Conservation (phyloP, 2,329 filamentous ascomycete species). For the Cercospora janseana region DNA sequence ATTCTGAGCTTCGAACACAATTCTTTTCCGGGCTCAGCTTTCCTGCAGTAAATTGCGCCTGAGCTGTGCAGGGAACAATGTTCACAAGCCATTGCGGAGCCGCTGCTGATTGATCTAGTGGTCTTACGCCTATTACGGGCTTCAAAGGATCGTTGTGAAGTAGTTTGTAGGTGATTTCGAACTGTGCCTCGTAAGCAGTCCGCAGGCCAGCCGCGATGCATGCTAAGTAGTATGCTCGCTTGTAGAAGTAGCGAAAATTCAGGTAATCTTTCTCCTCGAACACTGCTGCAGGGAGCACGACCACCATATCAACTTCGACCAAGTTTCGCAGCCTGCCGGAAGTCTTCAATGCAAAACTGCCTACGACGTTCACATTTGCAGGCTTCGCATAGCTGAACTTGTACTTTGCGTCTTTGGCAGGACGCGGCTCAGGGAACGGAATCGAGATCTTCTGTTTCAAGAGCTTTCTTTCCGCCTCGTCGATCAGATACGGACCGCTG, state of each 20-base stretch:
- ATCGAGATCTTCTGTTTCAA: slow-evolving; percentile 69
- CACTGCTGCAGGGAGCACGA: slow-evolving; percentile 74
- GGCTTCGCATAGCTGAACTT: slow-evolving; percentile 77
- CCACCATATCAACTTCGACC: slow-evolving; percentile 73
- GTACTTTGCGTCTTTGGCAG: slow-evolving; percentile 73
- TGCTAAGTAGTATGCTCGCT: slow-evolving; percentile 86
- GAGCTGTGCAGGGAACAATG: slow-evolving; percentile 72
- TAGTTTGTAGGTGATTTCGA: slow-evolving; percentile 34
- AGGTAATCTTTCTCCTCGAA: slow-evolving; percentile 95
- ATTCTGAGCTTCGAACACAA: slow-evolving; percentile 58
- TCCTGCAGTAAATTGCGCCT: slow-evolving; percentile 64
- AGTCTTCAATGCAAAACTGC: slow-evolving; percentile 77
- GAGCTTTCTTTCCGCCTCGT: slow-evolving; percentile 65
- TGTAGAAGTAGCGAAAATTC: slow-evolving; percentile 91
- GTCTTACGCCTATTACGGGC: slow-evolving; percentile 59
- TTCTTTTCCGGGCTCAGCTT: slow-evolving; percentile 71
- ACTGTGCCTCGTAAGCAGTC: slow-evolving; percentile 61
- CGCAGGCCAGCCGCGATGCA: slow-evolving; percentile 72
- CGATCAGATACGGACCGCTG: slow-evolving; percentile 52
- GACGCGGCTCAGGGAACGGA: slow-evolving; percentile 80
- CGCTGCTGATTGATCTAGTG: slow-evolving; percentile 24
- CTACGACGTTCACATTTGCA: slow-evolving; percentile 77
- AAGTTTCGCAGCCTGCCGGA: slow-evolving; percentile 58
- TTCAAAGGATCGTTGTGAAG: slow-evolving; percentile 52
- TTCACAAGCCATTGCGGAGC: slow-evolving; percentile 60